phyloP scores from a whole-genome alignment of 2,329 filamentous ascomycete species.

The Colletotrichum camelliae region DNA sequence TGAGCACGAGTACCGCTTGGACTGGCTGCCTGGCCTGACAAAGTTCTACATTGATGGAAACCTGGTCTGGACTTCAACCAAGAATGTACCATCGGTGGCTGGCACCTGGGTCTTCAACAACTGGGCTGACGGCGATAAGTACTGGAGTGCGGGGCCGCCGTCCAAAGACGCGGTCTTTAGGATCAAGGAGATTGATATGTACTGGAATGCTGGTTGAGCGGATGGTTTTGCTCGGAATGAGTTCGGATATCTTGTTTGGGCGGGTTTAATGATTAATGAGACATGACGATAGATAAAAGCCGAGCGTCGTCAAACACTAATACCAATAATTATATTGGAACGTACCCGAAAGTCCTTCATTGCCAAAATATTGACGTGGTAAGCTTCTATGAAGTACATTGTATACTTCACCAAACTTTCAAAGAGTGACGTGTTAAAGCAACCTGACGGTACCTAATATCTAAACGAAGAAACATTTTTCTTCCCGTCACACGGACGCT shows the following conservation, averaged over 20 bases:
- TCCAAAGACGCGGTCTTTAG: conserved; percentile 25
- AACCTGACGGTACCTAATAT: too few relatives aligned
- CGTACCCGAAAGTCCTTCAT: too few relatives aligned
- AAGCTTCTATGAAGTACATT: too few relatives aligned
- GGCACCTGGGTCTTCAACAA: conserved; percentile 35
- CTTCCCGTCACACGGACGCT: too few relatives aligned
- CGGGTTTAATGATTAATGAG: background rate
- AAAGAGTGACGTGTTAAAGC: too few relatives aligned
- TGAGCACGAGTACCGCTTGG: conserved; percentile 35
- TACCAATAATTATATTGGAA: background rate
- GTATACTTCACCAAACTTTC: too few relatives aligned
- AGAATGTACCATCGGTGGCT: conserved; percentile 27
- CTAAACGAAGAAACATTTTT: too few relatives aligned
- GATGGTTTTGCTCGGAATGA: background rate
- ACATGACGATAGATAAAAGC: background rate
- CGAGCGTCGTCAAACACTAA: background rate
- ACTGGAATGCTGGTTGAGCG: conserved; percentile 25
- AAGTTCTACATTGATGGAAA: conserved; percentile 30
- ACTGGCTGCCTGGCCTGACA: conserved; percentile 29
- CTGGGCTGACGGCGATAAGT: conserved; percentile 32
- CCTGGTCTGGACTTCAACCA: conserved; percentile 27
- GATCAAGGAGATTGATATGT: conserved; percentile 21
- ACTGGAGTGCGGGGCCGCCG: conserved; percentile 33
- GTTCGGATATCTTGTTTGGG: background rate
- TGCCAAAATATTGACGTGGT: too few relatives aligned